These are phyloP conservation scores for Lecanicillium sp. DNA, from an alignment of 2,329 filamentous ascomycete species.

Conservation along the genomic window DNA sequence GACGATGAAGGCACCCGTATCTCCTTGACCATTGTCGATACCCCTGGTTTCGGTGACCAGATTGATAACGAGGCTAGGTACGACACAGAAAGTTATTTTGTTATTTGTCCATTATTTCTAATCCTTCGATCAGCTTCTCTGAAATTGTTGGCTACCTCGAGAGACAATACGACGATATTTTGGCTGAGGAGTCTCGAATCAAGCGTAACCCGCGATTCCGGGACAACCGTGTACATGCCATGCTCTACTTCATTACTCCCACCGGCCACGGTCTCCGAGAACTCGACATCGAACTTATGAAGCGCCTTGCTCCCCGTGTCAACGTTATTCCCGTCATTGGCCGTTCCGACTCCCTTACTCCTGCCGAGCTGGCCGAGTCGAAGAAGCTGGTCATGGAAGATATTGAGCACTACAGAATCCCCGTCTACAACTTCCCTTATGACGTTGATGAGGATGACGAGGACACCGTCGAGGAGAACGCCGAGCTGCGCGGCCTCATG, in stretches of 20 bases:
- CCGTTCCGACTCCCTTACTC: slow-evolving; percentile 94
- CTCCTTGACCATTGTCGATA: slow-evolving; percentile 96
- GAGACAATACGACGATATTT: slow-evolving; percentile 98
- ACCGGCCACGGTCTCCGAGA: slow-evolving; percentile 97
- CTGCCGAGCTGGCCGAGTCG: slow-evolving; percentile 91
- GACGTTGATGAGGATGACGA: slow-evolving; percentile 99
- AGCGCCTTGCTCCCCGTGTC: slow-evolving; percentile 92
- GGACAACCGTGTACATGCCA: slow-evolving; percentile 95
- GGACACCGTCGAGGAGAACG: slow-evolving; percentile 98
- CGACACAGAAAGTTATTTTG: no score
- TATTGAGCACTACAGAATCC: slow-evolving; percentile 98
- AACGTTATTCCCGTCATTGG: slow-evolving; percentile 99
- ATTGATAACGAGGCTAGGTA: slow-evolving; percentile 98
- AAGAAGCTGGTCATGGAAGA: slow-evolving; percentile 99
- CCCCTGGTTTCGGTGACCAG: slow-evolving; percentile 95
- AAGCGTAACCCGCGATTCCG: slow-evolving; percentile 99
- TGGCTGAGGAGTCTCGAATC: slow-evolving; percentile 98
- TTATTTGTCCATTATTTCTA: no score
- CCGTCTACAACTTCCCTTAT: slow-evolving; percentile 99
- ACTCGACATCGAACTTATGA: slow-evolving; percentile 99
- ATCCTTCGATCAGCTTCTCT: slow-evolving; percentile 67
- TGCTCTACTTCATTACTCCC: slow-evolving; percentile 98
- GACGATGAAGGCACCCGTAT: slow-evolving; percentile 98
- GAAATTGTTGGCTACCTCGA: slow-evolving; percentile 98
- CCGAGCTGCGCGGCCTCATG: slow-evolving; percentile 94